Conservation (phyloP, 2,329 filamentous ascomycete species). For the Botrytis squamosa region DNA sequence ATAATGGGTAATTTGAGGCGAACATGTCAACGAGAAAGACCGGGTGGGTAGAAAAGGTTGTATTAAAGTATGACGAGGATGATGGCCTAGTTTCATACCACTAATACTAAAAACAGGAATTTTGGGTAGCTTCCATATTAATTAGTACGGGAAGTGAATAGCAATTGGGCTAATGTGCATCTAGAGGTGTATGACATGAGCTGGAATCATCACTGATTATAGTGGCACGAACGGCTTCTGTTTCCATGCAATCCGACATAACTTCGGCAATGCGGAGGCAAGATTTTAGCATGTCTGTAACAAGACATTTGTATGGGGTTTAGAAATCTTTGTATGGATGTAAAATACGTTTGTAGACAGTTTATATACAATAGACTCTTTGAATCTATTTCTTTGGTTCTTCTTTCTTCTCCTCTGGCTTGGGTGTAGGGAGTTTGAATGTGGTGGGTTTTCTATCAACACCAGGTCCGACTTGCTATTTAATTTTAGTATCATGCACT, state of each 20-base stretch:
- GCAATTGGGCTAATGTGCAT: background rate
- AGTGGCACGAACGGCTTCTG: background rate
- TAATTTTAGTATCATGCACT: constrained; percentile 30
- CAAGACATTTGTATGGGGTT: background rate
- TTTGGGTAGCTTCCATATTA: background rate
- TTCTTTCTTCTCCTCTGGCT: constrained; percentile 89
- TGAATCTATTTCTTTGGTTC: constrained; percentile 80
- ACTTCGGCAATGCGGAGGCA: background rate
- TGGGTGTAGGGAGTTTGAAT: constrained; percentile 93
- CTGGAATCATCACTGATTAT: background rate
- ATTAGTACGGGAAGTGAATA: background rate
- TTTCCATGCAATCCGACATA: background rate
- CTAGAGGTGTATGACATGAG: background rate
- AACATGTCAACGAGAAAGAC: background rate
- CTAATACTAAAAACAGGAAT: background rate
- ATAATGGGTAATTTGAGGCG: background rate
- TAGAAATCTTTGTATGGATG: background rate
- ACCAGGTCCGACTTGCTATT: constrained; percentile 69
- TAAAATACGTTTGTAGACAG: constrained; percentile 23
- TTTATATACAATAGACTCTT: constrained; percentile 36
- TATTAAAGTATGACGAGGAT: background rate
- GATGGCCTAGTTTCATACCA: no score
- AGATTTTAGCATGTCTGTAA: constrained; percentile 1
- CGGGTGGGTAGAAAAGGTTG: background rate
- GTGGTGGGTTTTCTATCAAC: constrained; percentile 75